Conservation (phyloP, 345 rosid species). For the Ceriops tagal region DNA sequence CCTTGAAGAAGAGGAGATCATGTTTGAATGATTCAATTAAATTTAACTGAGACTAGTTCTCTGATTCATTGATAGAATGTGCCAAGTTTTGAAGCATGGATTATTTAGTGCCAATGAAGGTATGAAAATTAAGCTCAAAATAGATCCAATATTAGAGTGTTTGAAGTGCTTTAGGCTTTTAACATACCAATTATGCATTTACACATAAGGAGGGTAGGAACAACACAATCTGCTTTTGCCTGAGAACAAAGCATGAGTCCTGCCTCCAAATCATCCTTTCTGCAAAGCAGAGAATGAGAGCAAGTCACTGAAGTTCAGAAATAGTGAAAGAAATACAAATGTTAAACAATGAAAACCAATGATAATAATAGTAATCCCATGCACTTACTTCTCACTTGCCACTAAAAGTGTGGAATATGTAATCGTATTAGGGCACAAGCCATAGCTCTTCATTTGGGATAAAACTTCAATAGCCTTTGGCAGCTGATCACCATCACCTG, state of each 20-base stretch:
- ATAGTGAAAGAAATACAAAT: no score
- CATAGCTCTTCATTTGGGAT: conserved; percentile 62
- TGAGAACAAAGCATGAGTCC: conserved; percentile 61
- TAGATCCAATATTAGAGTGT: no score
- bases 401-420: conserved; percentile 81
- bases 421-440: conserved; percentile 57
- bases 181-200: conserved; percentile 77
- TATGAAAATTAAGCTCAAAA: no score
- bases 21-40: no score
- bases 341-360: no score
- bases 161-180: background rate
- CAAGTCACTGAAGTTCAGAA: no score
- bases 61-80: no score
- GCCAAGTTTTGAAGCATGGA: no score
- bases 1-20: conserved; percentile 39
- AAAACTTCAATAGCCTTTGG: conserved; percentile 70
- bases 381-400: conserved; percentile 73
- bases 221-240: conserved; percentile 65
- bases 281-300: conserved; percentile 21
- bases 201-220: conserved; percentile 62
- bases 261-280: conserved; percentile 75
- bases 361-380: background rate
- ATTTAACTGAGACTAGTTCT: no score
- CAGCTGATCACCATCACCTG: conserved; percentile 90
- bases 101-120: no score